Base-by-base conservation (phyloP, 2,329 filamentous ascomycete species). In the Cladosporium sp. region DNA sequence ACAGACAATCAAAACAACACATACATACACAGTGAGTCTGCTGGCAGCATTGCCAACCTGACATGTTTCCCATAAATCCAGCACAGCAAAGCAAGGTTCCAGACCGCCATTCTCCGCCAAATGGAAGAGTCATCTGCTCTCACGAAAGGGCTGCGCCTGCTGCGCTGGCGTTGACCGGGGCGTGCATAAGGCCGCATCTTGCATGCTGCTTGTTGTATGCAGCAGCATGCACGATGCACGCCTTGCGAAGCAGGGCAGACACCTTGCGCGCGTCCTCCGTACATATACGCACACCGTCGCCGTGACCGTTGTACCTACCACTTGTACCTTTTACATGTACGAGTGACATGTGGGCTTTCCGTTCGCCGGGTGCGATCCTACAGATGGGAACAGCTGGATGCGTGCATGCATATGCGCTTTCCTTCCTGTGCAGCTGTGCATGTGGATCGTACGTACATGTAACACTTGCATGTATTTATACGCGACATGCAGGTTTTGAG, bases 141-240 rank as follows among this genome's bases (percentile, higher is more conserved):
- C 32, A n/a, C 54, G 54, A 57, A 57, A 57, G 54, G 54, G 54
- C 32, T 57, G 54, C 54, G 54, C 30, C 54, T 18, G 30, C 54
- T 57, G 54, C 32, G 32, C 54, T 57, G 54, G 51, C 51, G 48
- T 54, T 30, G 51, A 54, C 51, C 14, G 25, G 54, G 54, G 54
- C 54, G 16, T 57, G 54, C 54, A 57, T 57, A n/a, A 53, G 49
- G 49, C 49, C 36, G 49, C 49, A 53, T 53, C 16, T 16, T 26
- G 23, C 49, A 53, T 53, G 4, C 36, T 43, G 36, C 36, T 43
- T 43, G 21, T 25, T 51, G 48, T 26, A 25, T 21, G 43, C 43
- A 30, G 36, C n/a, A n/a, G 23, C 21, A 32, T 57, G 54, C 32
- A 57, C 32, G 54, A 30, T 54, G 51, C 51, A 54, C 54, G 54